Evolutionary conservation across 2,329 filamentous ascomycete genomes (phyloP).

Genomic region (Alternaria atra): DNA sequence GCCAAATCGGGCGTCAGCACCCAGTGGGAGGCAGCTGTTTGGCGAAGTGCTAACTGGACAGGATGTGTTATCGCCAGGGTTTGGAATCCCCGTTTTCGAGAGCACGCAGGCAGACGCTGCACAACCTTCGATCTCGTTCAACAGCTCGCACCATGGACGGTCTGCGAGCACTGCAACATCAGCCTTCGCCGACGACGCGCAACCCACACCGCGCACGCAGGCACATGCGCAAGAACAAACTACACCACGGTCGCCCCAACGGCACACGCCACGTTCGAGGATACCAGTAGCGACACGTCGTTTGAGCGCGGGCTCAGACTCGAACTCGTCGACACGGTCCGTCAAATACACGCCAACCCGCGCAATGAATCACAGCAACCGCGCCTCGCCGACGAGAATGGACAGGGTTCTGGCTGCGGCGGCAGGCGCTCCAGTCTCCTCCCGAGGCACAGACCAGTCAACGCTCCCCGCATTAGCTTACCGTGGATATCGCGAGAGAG

Average conservation of each 20-base stretch:
- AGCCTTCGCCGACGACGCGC: slow-evolving; percentile 22
- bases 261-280: slow-evolving; percentile 42
- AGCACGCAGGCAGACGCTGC: slow-evolving; percentile 18
- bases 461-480: slow-evolving; percentile 42
- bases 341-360: slow-evolving; percentile 41
- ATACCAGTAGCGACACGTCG: slow-evolving; percentile 46
- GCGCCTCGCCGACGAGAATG: slow-evolving; percentile 39
- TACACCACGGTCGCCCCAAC: slow-evolving; percentile 25
- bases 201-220: slow-evolving; percentile 19
- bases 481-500: slow-evolving; percentile 44
- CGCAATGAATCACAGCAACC: slow-evolving; percentile 31
- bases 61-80: slow-evolving; percentile 42
- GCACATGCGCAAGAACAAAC: slow-evolving; percentile 21
- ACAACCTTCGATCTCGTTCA: slow-evolving; percentile 26
- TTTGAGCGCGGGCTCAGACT: slow-evolving; percentile 47
- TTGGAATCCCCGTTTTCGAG: slow-evolving; percentile 43
- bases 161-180: slow-evolving; percentile 31
- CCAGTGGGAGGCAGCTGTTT: slow-evolving; percentile 45
- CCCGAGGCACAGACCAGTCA: slow-evolving; percentile 26
- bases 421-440: slow-evolving; percentile 9
- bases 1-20: slow-evolving; percentile 32
- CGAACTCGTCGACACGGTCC: slow-evolving; percentile 47
- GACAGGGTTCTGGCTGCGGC: slow-evolving; percentile 26
- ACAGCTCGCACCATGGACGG: slow-evolving; percentile 28
- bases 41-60: slow-evolving; percentile 48